These are phyloP conservation scores for Phytophthora rubi DNA, from an alignment of 352 stramenopile genomes.

Conservation along the genomic window DNA sequence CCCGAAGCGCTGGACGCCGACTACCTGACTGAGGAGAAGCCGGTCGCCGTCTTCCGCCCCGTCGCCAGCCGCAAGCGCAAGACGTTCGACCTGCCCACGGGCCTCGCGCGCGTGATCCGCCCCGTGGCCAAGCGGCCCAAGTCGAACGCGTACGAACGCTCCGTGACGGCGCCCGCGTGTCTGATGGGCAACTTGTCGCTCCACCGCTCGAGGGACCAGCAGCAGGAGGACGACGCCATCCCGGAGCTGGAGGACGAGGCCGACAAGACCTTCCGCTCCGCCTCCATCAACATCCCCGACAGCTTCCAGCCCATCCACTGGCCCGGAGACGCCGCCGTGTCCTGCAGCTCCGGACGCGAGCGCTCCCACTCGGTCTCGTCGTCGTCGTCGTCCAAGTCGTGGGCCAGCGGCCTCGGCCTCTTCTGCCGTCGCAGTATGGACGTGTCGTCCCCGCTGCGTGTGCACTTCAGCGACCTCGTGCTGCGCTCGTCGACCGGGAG, in stretches of 20 bases:
- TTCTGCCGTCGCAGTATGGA: constrained; percentile 76
- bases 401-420: constrained; percentile 53
- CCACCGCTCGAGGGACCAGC: constrained; percentile 16
- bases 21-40: constrained; percentile 22
- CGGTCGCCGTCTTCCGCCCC: background rate
- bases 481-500: constrained; percentile 65
- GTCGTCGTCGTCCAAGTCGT: constrained; percentile 65
- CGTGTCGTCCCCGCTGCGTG: constrained; percentile 66
- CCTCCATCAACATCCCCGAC: constrained; percentile 65
- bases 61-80: constrained; percentile 58
- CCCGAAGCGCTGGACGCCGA: constrained; percentile 5
- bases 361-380: constrained; percentile 40
- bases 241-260: constrained; percentile 23
- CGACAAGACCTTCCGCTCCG: constrained; percentile 29
- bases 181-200: constrained; percentile 43
- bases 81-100: constrained; percentile 47
- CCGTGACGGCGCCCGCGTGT: constrained; percentile 33
- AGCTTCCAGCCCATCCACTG: constrained; percentile 45
- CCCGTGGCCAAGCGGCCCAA: constrained; percentile 64
- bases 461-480: constrained; percentile 68
- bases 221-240: background rate
- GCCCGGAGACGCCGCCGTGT: constrained; percentile 29
- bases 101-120: constrained; percentile 47
- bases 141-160: constrained; percentile 47
- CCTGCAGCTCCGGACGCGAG: constrained; percentile 18